Conservation (phyloP, 176 grass and related monocot genomes). For the Carex kokanica region DNA sequence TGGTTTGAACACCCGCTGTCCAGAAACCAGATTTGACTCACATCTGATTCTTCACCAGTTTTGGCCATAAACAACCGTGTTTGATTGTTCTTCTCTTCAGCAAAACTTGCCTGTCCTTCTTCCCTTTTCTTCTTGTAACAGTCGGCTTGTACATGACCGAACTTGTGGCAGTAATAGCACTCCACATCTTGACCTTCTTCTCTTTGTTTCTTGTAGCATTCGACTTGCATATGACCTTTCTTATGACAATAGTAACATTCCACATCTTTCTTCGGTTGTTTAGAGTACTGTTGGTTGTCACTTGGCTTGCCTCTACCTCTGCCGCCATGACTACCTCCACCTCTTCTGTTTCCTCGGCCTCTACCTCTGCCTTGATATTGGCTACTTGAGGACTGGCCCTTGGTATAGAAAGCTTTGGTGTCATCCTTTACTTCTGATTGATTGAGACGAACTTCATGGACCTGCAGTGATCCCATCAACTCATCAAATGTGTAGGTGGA, state of each 20-base stretch:
- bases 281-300: background rate
- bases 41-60: background rate
- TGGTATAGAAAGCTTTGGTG: background rate
- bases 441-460: too few relatives aligned
- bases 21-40: background rate
- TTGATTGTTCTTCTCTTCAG: background rate
- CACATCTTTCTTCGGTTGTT: background rate
- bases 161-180: background rate
- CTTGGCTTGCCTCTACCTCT: background rate
- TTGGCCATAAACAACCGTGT: background rate
- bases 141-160: background rate
- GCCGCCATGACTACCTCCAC: background rate
- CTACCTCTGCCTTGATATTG: background rate
- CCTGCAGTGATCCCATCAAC: too few relatives aligned
- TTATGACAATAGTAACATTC: background rate
- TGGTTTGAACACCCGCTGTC: conserved; percentile 6
- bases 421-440: too few relatives aligned
- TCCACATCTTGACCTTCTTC: background rate
- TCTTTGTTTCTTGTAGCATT: background rate
- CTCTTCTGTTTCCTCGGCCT: background rate
- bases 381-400: background rate
- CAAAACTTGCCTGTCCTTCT: background rate
- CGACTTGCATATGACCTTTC: background rate
- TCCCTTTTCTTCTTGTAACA: background rate
- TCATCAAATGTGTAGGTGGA: too few relatives aligned